phyloP scores from a whole-genome alignment of 2,329 filamentous ascomycete species.

The Cladophialophora chaetospira region DNA sequence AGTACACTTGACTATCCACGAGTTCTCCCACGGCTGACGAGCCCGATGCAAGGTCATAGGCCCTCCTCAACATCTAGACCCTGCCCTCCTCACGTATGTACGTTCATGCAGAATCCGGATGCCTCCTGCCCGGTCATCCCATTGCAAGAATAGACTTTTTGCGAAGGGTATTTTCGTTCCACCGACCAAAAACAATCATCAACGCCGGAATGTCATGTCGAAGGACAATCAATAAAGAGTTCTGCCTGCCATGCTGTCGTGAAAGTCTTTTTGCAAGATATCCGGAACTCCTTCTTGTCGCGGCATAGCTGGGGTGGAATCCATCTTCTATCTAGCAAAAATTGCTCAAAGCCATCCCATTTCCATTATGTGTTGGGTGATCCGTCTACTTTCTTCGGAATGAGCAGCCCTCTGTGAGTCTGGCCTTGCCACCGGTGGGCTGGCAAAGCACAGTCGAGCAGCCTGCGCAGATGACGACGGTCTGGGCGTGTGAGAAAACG shows the following conservation, averaged over 20 bases:
- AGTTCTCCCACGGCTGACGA: conserved; percentile 17
- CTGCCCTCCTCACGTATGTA: conserved; percentile 33
- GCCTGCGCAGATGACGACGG: conserved; percentile 99
- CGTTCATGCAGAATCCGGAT: conserved; percentile 33
- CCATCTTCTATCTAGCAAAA: conserved; percentile 52
- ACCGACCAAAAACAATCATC: conserved; percentile 12
- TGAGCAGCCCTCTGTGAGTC: conserved; percentile 99
- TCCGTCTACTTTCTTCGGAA: conserved; percentile 98
- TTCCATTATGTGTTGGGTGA: conserved; percentile 31
- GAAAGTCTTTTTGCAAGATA: conserved; percentile 66
- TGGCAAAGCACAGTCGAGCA: conserved; percentile 99
- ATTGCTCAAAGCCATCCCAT: conserved; percentile 35
- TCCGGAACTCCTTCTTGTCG: conserved; percentile 74
- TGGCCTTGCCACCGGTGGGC: conserved; percentile 98
- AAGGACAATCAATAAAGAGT: conserved; percentile 44
- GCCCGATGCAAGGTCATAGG: conserved; percentile 33
- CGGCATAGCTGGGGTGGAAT: conserved; percentile 46
- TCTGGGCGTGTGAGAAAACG: conserved; percentile 99
- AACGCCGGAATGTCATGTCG: conserved; percentile 33
- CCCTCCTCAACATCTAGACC: conserved; percentile 33
- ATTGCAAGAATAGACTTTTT: conserved; percentile 34
- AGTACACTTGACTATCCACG: conserved; percentile 29
- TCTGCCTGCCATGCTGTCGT: conserved; percentile 28
- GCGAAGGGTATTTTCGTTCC: conserved; percentile 39
- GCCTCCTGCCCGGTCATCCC: conserved; percentile 36